Base-by-base conservation (phyloP, 192 early-diverging fungal genomes). In the Backusella sp. region DNA sequence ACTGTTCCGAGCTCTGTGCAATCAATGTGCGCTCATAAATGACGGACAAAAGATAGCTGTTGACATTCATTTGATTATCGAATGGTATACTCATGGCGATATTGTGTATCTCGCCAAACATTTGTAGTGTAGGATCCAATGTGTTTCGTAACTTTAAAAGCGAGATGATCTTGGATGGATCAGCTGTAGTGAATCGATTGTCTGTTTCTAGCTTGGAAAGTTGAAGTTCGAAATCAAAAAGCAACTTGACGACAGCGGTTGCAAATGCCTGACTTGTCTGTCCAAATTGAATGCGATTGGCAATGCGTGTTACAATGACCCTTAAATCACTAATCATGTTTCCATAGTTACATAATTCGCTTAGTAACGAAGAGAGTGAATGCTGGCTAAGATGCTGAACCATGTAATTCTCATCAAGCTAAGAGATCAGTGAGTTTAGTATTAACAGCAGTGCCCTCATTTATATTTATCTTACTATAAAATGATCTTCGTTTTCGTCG, bases 201-300 rank as follows among this genome's bases (percentile, higher is more conserved):
- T 66, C 49, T 6, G 41, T 53, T 74, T 85, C 82, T 12, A 83
- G 28, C 11, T 66, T 68, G 17, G 82, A 72, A 1, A 85, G 34
- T 67, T 41, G 49, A 19, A 39, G 34, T 32, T 84, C 77, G 53
- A 85, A 83, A 6, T 77, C 59, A 11, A 66, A 46, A 1, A 85
- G 21, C 44, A 71, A 53, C 11, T 68, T 70, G 9, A 62, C 17
- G 7, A 85, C 41, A 17, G 76, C 66, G 11, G 70, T 28, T 14
- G 82, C 70, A 77, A 85, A 85, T 5, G 84, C 82, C 46, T 85
- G 84, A n/a, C 71, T 69, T 1, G 84, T 85, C 69, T 81, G 79
- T 12, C 84, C 84, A 75, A 81, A 83, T n/a, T 68, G 28, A n/a
- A 68, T 66, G 65, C 62, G 46, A 21, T 53, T 76, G 17, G 32